Conservation (phyloP, 225 moss, liverwort and hornwort genomes). For the Neckera pumila region DNA sequence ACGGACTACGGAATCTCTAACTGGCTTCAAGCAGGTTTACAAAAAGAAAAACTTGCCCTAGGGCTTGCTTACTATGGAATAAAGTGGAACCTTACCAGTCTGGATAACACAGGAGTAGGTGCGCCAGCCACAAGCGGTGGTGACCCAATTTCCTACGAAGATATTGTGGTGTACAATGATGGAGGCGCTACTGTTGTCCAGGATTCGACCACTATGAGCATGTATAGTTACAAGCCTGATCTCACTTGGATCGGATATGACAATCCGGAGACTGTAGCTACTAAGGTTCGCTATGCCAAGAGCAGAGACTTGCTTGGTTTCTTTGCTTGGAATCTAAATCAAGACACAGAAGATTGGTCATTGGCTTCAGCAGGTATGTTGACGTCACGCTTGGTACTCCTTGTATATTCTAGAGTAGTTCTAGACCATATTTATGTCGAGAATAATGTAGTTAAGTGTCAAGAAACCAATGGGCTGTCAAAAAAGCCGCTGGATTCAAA, state of each 20-base stretch:
- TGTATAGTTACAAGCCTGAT: conserved; percentile 24
- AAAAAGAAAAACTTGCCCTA: conserved; percentile 34
- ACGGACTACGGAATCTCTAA: conserved; percentile 56
- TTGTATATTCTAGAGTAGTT: background rate
- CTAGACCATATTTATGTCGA: background rate
- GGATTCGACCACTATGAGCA: conserved; percentile 20
- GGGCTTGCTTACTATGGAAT: conserved; percentile 72
- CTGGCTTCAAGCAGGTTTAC: conserved; percentile 64
- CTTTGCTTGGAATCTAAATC: conserved; percentile 36
- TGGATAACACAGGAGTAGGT: conserved; percentile 15
- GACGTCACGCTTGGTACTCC: background rate
- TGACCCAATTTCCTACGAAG: background rate
- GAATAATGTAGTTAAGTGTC: background rate
- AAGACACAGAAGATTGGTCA: conserved; percentile 15
- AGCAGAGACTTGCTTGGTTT: conserved; percentile 20
- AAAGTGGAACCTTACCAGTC: conserved; percentile 57
- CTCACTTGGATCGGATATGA: conserved; percentile 45
- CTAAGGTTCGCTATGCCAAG: conserved; percentile 24
- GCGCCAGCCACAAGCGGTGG: conserved; percentile 56
- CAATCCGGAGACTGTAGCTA: conserved; percentile 13
- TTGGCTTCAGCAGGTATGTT: conserved; percentile 25
- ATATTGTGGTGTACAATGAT: conserved; percentile 21
- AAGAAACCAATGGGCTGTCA: no score
- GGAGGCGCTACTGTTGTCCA: conserved; percentile 20
- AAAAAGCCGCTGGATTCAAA: background rate